phyloP scores from a whole-genome alignment of 371 early-diverging fungal genomes.

The Rhizopus arrhizus region DNA sequence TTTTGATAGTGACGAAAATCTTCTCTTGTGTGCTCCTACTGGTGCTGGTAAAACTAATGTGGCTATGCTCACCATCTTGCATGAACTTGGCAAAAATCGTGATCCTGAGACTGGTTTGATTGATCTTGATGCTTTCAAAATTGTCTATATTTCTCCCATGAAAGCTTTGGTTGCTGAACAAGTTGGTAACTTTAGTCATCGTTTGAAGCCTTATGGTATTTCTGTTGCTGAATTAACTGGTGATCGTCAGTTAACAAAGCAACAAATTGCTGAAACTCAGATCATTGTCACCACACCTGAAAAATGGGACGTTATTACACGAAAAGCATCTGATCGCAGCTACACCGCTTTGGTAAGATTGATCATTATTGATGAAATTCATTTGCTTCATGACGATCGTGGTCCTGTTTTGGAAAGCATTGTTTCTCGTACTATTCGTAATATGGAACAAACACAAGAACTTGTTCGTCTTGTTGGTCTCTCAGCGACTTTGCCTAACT shows the following conservation, averaged over 20 bases:
- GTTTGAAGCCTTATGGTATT: conserved; percentile 82
- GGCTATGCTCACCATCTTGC: conserved; percentile 94
- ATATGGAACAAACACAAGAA: conserved; percentile 89
- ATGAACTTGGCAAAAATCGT: conserved; percentile 79
- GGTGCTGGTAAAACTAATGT: conserved; percentile 99
- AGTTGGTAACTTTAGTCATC: conserved; percentile 85
- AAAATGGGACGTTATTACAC: conserved; percentile 99
- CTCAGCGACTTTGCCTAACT: conserved; percentile 99
- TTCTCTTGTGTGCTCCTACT: conserved; percentile 99
- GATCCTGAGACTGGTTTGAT: conserved; percentile 77
- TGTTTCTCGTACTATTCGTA: conserved; percentile 91
- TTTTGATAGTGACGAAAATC: conserved; percentile 88
- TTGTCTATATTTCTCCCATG: conserved; percentile 99
- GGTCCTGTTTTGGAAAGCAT: conserved; percentile 98
- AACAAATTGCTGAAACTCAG: conserved; percentile 93
- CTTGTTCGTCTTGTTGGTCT: conserved; percentile 96
- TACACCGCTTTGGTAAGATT: conserved; percentile 91
- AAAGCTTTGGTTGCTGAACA: conserved; percentile 99
- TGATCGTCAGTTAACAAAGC: conserved; percentile 94
- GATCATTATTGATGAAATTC: conserved; percentile 99
- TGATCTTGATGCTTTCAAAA: conserved; percentile 87
- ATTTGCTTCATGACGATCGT: conserved; percentile 98
- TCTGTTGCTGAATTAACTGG: conserved; percentile 98
- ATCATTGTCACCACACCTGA: conserved; percentile 99
- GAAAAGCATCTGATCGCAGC: conserved; percentile 92